phyloP scores from a whole-genome alignment of 805 yeast species.

The Groenewaldozyma tartarivorans region DNA sequence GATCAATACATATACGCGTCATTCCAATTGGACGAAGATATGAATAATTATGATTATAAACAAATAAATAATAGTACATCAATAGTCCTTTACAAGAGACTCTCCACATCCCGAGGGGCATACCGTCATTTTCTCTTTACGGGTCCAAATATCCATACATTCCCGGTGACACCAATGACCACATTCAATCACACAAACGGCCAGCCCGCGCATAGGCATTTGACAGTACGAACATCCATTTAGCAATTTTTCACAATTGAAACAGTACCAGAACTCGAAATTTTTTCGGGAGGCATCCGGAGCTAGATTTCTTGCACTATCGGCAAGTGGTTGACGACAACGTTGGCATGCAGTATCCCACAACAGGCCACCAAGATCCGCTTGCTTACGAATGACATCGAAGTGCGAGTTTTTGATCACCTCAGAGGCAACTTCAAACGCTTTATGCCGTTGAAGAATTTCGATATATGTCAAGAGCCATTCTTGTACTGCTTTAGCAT shows the following conservation, averaged over 20 bases:
- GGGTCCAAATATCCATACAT: conserved; percentile 72
- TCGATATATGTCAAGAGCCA: conserved; percentile 50
- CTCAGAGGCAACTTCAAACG: conserved; percentile 51
- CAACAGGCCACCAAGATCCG: conserved; percentile 25
- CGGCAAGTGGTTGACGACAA: conserved; percentile 26
- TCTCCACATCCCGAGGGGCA: conserved; percentile 70
- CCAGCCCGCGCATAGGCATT: conserved; percentile 64
- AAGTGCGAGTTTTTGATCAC: conserved; percentile 37
- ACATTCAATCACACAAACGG: conserved; percentile 53
- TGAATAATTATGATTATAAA: background rate
- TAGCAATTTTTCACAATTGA: conserved; percentile 48
- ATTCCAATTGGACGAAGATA: too few relatives aligned
- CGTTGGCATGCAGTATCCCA: conserved; percentile 39
- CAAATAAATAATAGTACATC: background rate
- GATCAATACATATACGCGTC: too few relatives aligned
- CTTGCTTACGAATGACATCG: conserved; percentile 18
- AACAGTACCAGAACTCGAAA: conserved; percentile 78
- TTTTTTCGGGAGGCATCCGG: conserved; percentile 26
- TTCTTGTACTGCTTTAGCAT: conserved; percentile 35
- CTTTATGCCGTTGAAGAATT: conserved; percentile 37
- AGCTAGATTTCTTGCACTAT: conserved; percentile 23
- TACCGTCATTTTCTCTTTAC: conserved; percentile 48
- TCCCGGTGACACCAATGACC: conserved; percentile 84
- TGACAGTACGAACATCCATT: conserved; percentile 72
- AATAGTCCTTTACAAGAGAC: background rate